A percentile compares a stretch with the other conserved stretches of the same genome.
Conservation (phyloP, 1,284 basidiomycete species). For the Ceratobasidium sp. region DNA sequence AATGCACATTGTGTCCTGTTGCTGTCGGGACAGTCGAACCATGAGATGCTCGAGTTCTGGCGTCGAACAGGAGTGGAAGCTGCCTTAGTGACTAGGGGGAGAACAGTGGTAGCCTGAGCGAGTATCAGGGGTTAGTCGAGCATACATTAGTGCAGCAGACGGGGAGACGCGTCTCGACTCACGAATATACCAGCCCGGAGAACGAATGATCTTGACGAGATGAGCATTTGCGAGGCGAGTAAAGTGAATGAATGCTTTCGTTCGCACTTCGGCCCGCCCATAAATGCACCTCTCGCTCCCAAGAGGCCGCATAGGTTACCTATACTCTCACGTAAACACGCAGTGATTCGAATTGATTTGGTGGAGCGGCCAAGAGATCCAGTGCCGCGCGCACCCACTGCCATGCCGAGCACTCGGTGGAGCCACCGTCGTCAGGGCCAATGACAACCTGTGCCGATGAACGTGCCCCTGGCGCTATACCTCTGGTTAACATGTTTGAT, state of each 20-base stretch:
- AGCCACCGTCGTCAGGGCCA: too few species aligned
- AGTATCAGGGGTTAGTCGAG: background rate
- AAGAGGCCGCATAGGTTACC: background rate
- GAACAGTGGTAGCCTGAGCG: background rate
- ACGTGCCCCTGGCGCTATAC: too few species aligned
- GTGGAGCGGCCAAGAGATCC: too few species aligned
- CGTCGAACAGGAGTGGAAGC: background rate
- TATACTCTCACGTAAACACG: background rate
- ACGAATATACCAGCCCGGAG: background rate
- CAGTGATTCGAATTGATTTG: too few species aligned
- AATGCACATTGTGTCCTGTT: constrained; percentile 29
- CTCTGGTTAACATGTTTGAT: too few species aligned
- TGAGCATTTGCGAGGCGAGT: background rate
- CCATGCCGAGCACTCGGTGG: too few species aligned
- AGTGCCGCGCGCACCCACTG: too few species aligned
- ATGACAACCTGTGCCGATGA: too few species aligned
- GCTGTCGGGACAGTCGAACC: constrained; percentile 26
- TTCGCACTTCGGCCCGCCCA: background rate
- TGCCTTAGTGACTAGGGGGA: background rate
- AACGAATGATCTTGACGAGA: background rate
- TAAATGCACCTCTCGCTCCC: background rate
- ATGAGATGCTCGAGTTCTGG: constrained; percentile 19
- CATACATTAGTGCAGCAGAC: background rate
- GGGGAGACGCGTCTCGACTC: background rate
- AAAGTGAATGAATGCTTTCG: background rate